phyloP scores from a whole-genome alignment of 2,329 filamentous ascomycete genomes.

The Penicillium sp. region DNA sequence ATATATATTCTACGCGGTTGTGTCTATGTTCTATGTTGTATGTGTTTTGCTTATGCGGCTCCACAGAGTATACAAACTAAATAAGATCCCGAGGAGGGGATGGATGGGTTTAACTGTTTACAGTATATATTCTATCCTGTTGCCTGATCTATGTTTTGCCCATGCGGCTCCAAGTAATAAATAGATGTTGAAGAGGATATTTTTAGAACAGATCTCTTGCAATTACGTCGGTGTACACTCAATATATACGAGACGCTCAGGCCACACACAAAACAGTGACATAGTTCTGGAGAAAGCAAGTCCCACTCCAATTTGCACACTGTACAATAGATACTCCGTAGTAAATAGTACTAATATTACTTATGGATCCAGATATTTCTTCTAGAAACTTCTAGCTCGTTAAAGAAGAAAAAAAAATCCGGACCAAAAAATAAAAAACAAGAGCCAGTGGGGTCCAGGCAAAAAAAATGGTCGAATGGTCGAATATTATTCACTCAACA shows the following conservation, averaged over 20 bases:
- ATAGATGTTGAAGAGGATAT: background rate
- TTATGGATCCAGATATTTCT: background rate
- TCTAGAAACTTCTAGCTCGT: conserved; percentile 11
- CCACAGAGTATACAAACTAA: no score
- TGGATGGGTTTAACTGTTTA: no score
- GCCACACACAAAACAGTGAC: conserved; percentile 4
- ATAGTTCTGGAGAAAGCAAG: background rate
- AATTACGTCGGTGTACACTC: background rate
- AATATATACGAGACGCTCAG: background rate
- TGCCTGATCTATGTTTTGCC: background rate
- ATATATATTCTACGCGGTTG: background rate
- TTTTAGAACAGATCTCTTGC: conserved; percentile 1
- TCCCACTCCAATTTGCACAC: background rate
- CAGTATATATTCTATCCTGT: background rate
- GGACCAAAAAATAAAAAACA: background rate
- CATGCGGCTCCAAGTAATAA: background rate
- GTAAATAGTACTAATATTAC: background rate
- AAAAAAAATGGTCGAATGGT: background rate
- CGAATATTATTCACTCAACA: background rate
- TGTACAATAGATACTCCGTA: no score
- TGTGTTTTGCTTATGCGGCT: background rate
- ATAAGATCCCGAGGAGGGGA: no score
- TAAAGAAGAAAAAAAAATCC: background rate
- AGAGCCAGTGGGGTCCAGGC: conserved; percentile 2
- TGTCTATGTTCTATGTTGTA: background rate